These are phyloP conservation scores for Rhizopus stolonifer DNA, from an alignment of 371 early-diverging fungal genomes.

Conservation along the genomic window DNA sequence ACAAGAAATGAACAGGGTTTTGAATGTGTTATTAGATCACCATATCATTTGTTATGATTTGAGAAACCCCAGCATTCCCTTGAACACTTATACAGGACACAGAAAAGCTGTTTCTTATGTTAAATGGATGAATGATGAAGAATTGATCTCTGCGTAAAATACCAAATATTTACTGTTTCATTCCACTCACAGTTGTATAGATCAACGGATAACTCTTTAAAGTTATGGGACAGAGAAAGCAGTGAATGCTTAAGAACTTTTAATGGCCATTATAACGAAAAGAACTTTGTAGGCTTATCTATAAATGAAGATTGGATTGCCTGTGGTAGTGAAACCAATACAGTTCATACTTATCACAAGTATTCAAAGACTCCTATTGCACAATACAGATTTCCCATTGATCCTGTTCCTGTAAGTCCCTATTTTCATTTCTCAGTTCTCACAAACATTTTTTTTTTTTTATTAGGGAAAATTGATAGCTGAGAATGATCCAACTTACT, in stretches of 20 bases:
- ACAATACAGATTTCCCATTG: conserved; percentile 70
- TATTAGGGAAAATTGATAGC: conserved; percentile 29
- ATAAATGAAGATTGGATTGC: conserved; percentile 83
- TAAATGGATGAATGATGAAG: conserved; percentile 69
- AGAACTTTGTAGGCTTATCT: conserved; percentile 92
- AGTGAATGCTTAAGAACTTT: conserved; percentile 66
- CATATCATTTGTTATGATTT: conserved; percentile 86
- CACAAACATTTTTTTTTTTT: neutral
- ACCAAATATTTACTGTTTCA: too few relatives aligned
- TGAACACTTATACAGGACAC: conserved; percentile 78
- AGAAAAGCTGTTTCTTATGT: conserved; percentile 92
- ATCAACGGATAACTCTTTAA: conserved; percentile 88
- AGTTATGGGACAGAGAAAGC: conserved; percentile 73
- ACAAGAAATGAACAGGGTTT: neutral
- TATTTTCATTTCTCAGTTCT: neutral
- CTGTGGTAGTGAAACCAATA: conserved; percentile 91
- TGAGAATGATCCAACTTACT: conserved; percentile 60
- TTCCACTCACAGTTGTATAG: conserved; percentile 14
- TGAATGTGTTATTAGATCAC: conserved; percentile 61
- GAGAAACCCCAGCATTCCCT: conserved; percentile 65
- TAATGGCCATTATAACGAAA: conserved; percentile 86
- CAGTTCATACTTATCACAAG: conserved; percentile 80
- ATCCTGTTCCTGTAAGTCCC: conserved; percentile 57
- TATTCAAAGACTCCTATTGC: conserved; percentile 70
- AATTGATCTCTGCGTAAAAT: conserved; percentile 74